Evolutionary conservation across 208 protist genomes (phyloP).

Genomic region (Borovskyia barvae): DNA sequence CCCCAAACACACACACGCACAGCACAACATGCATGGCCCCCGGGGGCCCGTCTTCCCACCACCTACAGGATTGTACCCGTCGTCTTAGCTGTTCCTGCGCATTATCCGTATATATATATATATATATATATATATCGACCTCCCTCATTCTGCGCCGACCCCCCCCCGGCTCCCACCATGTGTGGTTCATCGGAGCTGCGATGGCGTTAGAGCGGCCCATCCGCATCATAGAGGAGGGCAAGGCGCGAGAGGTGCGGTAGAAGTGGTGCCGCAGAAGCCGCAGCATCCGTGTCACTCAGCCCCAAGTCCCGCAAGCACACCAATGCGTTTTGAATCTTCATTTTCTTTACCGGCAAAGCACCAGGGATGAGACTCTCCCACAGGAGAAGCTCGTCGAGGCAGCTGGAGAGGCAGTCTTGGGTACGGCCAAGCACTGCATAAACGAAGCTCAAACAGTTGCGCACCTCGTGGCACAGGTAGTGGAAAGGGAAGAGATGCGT

Average conservation of each 20-base stretch:
- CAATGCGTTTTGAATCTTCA: conserved; percentile 77
- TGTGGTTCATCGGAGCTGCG: no score
- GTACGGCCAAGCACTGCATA: conserved; percentile 66
- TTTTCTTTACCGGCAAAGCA: conserved; percentile 72
- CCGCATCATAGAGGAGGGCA: conserved; percentile 53
- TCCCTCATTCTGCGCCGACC: not conserved
- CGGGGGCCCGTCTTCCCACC: no score
- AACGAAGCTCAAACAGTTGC: conserved; percentile 79
- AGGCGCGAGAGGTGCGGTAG: conserved; percentile 47
- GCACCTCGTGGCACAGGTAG: conserved; percentile 81
- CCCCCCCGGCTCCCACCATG: not conserved
- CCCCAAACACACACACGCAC: no score
- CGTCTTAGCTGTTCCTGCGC: no score
- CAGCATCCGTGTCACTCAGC: not conserved
- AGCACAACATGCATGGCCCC: no score
- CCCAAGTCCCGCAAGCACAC: conserved; percentile 29
- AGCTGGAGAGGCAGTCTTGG: conserved; percentile 39
- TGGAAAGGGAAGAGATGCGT: conserved; percentile 71
- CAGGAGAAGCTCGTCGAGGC: conserved; percentile 73
- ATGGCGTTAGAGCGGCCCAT: conserved; percentile 12
- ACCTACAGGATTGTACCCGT: no score
- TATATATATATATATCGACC: no score
- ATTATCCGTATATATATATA: no score
- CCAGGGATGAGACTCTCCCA: conserved; percentile 85
- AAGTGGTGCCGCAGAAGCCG: conserved; percentile 20